These are phyloP conservation scores for Podila verticillata DNA, from an alignment of 192 early-diverging fungal genomes.

Conservation along the genomic window DNA sequence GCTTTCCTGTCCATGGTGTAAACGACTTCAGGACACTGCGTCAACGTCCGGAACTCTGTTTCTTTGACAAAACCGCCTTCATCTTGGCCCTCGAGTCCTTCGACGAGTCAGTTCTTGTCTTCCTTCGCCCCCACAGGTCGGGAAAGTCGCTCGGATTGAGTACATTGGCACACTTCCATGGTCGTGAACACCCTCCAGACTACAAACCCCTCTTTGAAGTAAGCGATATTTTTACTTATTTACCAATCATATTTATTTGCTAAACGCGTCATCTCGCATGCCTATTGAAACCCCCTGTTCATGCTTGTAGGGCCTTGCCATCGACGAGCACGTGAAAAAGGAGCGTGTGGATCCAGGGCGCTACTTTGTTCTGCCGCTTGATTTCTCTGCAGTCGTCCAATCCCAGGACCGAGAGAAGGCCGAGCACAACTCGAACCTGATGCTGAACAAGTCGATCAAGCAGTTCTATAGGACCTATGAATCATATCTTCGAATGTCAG, in stretches of 20 bases:
- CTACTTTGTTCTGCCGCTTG: conserved; percentile 33
- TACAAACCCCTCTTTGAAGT: conserved; percentile 38
- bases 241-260: conserved; percentile 10
- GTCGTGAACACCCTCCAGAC: conserved; percentile 42
- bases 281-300: conserved; percentile 17
- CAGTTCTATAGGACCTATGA: conserved; percentile 41
- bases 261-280: conserved; percentile 10
- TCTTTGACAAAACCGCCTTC: conserved; percentile 44
- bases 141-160: conserved; percentile 47
- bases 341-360: conserved; percentile 8
- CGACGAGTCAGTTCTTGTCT: conserved; percentile 19
- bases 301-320: conserved; percentile 32
- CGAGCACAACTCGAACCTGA: conserved; percentile 17
- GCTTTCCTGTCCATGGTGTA: conserved; percentile 28
- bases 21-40: conserved; percentile 23
- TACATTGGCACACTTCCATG: conserved; percentile 49
- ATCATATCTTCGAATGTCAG: conserved; percentile 28
- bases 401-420: conserved; percentile 9
- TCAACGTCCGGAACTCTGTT: conserved; percentile 25
- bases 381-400: conserved; percentile 29
- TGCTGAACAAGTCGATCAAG: conserved; percentile 42
- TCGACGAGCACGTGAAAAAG: conserved; percentile 34
- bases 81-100: conserved; percentile 38
- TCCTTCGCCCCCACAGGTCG: conserved; percentile 45
- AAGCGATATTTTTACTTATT: conserved; percentile 18